Evolutionary conservation across 2,329 filamentous ascomycete species (phyloP), one percentile per base, ranked within the genome.

Genomic region (Aspergillus luchuensis): DNA sequence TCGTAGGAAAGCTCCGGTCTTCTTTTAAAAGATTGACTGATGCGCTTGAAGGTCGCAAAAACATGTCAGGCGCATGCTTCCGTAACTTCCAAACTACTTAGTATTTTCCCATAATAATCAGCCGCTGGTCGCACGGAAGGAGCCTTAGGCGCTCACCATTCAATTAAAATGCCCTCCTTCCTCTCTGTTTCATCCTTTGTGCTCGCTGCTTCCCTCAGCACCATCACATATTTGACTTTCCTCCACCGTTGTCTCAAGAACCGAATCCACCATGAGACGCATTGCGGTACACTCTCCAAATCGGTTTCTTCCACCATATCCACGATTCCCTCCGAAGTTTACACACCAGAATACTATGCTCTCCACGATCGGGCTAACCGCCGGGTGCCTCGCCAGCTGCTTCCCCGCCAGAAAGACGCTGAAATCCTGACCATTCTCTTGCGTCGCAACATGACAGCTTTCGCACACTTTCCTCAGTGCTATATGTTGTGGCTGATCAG

Each of bases 391-490:
- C 67, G 66, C n/a, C 54, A 49, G 5, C 61, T 60, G 0, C 65
- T 73, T 5, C 69, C 70, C 1, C 68, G 55, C n/a, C 25, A 54
- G 7, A 50, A 66, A 4, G 41, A 63, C 0, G 41, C 61, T 0
- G 65, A 69, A 1, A 61, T 75, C 5, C 68, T 76, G 48, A 71
- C 64, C 15, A 58, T 63, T 1, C 69, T 76, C 7, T 56, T 75
- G 11, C 72, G 73, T 5, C 71, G 71, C 41, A 77, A 75, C 39
- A 75, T 77, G 71, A 62, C 52, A 3, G 62, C 61, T 0, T 77
- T 77, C 43, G 59, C 71, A n/a, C 67, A 63, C 13, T 69, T 74
- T 38, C 75, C 75, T 8, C 72, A 76, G 47, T 72, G 72, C 1
- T 68, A 67, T 38, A 60, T 72, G 10, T 51, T 75, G 2, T 62